phyloP scores from a whole-genome alignment of 192 early-diverging fungal genomes.

The Podila minutissima region DNA sequence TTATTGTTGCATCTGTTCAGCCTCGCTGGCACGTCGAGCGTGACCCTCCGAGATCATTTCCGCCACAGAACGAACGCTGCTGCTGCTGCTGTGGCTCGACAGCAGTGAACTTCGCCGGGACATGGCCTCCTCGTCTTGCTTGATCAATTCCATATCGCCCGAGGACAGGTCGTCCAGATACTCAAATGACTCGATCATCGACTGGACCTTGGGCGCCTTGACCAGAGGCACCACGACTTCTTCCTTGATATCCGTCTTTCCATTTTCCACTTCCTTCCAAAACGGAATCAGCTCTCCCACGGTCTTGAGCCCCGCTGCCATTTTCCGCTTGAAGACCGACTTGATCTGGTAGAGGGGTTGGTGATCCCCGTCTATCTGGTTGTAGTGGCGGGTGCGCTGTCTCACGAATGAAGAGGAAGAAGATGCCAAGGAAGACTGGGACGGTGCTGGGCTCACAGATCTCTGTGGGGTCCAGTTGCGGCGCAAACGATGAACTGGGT shows the following conservation, averaged over 20 bases:
- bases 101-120: background rate
- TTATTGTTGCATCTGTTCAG: too few relatives aligned
- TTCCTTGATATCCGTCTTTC: constrained; percentile 20
- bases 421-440: background rate
- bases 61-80: constrained; percentile 4
- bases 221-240: constrained; percentile 32
- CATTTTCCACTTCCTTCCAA: constrained; percentile 44
- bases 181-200: constrained; percentile 35
- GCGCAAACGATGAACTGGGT: background rate
- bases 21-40: background rate
- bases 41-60: constrained; percentile 2
- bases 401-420: constrained; percentile 16
- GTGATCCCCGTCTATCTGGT: constrained; percentile 1
- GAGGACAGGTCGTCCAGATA: background rate
- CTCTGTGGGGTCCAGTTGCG: background rate
- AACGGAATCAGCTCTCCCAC: constrained; percentile 34
- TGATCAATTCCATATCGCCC: background rate
- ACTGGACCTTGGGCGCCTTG: constrained; percentile 6
- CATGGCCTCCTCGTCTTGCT: background rate
- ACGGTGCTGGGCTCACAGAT: background rate
- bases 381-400: constrained; percentile 9
- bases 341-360: constrained; percentile 22
- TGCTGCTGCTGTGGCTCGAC: background rate
- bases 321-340: constrained; percentile 32
- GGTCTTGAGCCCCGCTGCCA: constrained; percentile 24